Percentiles rank a stretch among this genome's conserved stretches.
Evolutionary conservation across 768 basidiomycete species (phyloP).

Genomic region (Kwoniella sp.): DNA sequence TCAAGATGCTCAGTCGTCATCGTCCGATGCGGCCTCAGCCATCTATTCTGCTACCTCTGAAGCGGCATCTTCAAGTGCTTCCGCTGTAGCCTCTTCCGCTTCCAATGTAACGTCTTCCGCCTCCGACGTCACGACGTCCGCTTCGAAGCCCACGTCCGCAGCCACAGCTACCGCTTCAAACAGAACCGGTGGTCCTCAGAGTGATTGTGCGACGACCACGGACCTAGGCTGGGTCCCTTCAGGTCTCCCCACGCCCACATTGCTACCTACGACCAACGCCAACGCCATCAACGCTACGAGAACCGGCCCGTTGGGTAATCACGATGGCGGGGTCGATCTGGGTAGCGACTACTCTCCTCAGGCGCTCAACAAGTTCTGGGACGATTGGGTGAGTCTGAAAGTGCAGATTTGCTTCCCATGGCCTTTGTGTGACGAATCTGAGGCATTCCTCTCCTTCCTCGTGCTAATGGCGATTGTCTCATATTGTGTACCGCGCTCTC

Average conservation of each 20-base stretch:
- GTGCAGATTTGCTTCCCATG: no score
- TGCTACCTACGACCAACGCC: slow-evolving; percentile 10
- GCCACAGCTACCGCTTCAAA: background rate
- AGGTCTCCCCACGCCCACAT: slow-evolving; percentile 8
- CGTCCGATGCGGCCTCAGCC: no score
- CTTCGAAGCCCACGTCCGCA: background rate
- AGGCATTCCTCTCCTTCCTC: no score
- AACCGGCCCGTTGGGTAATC: slow-evolving; percentile 18
- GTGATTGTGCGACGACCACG: background rate
- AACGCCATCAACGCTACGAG: slow-evolving; percentile 12
- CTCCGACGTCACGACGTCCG: background rate
- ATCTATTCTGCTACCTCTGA: no score
- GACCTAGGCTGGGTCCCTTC: slow-evolving; percentile 24
- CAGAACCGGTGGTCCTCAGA: background rate
- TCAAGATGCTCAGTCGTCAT: background rate
- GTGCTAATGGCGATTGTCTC: no score
- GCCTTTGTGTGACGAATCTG: no score
- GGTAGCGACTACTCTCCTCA: slow-evolving; percentile 12
- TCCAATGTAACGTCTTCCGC: background rate
- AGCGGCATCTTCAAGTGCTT: background rate
- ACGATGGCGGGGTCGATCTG: slow-evolving; percentile 1
- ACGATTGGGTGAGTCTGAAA: slow-evolving; percentile 30
- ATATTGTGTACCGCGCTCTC: no score
- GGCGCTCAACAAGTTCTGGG: slow-evolving; percentile 20
- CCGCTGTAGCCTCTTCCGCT: background rate